These are phyloP conservation scores for Lecanosticta acicola DNA, from an alignment of 2,329 filamentous ascomycete species.

Conservation along the genomic window DNA sequence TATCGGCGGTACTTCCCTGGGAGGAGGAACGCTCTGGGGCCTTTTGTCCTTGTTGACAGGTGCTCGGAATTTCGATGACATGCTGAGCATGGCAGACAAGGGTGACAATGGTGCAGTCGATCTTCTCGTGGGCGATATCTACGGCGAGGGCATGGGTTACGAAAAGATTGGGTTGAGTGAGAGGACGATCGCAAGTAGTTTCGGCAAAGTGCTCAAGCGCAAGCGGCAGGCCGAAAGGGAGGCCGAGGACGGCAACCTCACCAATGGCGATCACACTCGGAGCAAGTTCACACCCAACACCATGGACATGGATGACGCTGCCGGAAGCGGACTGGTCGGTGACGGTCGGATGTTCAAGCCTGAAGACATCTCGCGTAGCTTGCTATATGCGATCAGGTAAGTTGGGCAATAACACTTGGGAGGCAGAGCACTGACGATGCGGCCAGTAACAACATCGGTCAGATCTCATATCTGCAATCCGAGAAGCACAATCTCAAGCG, in stretches of 20 bases:
- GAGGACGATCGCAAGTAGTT: constrained; percentile 90
- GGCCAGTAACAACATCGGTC: constrained; percentile 90
- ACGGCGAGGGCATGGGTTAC: constrained; percentile 93
- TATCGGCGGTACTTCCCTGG: constrained; percentile 89
- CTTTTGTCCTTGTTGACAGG: constrained; percentile 85
- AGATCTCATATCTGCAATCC: constrained; percentile 95
- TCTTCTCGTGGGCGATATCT: constrained; percentile 96
- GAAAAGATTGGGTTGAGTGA: constrained; percentile 94
- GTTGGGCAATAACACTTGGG: constrained; percentile 5
- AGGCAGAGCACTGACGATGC: constrained; percentile 23
- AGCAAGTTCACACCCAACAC: constrained; percentile 23
- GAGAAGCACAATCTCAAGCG: constrained; percentile 86
- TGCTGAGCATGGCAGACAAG: constrained; percentile 83
- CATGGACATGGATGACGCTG: constrained; percentile 28
- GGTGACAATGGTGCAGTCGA: constrained; percentile 93
- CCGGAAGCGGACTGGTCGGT: constrained; percentile 29
- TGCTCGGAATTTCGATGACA: constrained; percentile 94
- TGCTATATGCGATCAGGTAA: constrained; percentile 81
- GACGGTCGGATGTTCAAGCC: constrained; percentile 58
- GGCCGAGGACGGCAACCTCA: constrained; percentile 65
- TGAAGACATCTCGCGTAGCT: constrained; percentile 81
- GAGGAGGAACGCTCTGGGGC: constrained; percentile 96
- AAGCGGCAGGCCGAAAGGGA: constrained; percentile 76
- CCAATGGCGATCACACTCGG: constrained; percentile 44
- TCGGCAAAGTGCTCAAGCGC: constrained; percentile 93